Base-by-base conservation (phyloP, 1,284 basidiomycete genomes). In the Irpex sp. region DNA sequence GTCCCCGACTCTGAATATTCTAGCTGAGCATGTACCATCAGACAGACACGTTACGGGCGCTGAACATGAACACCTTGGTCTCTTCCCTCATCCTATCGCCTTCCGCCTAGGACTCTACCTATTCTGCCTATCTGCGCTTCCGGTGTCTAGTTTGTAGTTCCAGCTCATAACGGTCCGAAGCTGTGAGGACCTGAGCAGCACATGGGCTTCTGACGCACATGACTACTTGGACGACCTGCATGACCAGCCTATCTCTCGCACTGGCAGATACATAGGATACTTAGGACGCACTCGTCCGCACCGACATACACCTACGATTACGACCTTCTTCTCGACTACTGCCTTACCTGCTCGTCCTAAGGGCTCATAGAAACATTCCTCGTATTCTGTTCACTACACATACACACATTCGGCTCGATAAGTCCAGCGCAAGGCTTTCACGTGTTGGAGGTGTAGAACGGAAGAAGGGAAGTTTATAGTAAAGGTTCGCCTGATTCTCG, bases 401-500 rank as follows among this genome's bases (percentile, higher is more conserved):
- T 11, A 44, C n/a, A 56, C 57, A 62, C 60, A 62, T 17, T 40
- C 34, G 58, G 15, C 64, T 61, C 64, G 64, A 65, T 62, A 64
- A 62, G 61, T 57, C 21, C 34, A 47, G 58, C 66, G 58, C 62
- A 58, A 56, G 48, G 65, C 63, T 49, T 64, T 63, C 66, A 65
- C 66, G 66, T 67, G 66, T 65, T n/a, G 61, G 51, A 51, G 48
- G 31, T 31, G 4, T 47, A 47, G 11, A 47, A 1, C 40, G 40
- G 57, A 58, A 21, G 44, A 52, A 44, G 61, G 36, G 51, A 31
- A 58, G 48, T 51, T 64, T 19, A 17, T 13, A 48, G 3, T 2
- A 5, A 52, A 26, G 51, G 51, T 57, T 54, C 65, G 65, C 65
- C 38, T 63, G 65, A 65, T 61, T 52, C 58, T 67, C 64, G 64